Conservation (phyloP, 1,284 basidiomycete species). For the Rhodofomes roseus region DNA sequence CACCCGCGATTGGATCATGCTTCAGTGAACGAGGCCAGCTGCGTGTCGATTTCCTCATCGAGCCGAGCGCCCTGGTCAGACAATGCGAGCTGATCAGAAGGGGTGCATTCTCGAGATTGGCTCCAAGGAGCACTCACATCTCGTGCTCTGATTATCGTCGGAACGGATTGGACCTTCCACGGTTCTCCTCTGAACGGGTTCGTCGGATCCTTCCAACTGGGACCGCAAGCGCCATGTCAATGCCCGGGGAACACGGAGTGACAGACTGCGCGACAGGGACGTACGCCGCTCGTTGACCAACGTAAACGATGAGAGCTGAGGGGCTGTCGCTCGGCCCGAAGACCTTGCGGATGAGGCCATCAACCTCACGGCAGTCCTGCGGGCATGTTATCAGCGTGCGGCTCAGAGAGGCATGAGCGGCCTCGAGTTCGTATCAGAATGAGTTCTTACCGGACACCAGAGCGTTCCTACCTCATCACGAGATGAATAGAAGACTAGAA, state of each 20-base stretch:
- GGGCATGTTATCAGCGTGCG: slow-evolving; percentile 16
- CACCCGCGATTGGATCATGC: neutral
- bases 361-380: slow-evolving; percentile 74
- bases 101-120: neutral
- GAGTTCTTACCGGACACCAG: slow-evolving; percentile 63
- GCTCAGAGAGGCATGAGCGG: neutral
- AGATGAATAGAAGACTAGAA: slow-evolving; percentile 66
- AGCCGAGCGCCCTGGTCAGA: slow-evolving; percentile 44
- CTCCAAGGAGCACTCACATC: slow-evolving; percentile 46
- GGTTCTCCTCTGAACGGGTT: slow-evolving; percentile 63
- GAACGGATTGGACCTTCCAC: slow-evolving; percentile 64
- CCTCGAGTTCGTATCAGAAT: slow-evolving; percentile 3
- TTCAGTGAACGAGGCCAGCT: slow-evolving; percentile 15
- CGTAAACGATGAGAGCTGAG: slow-evolving; percentile 66
- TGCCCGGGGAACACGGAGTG: neutral
- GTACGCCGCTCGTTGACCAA: slow-evolving; percentile 67
- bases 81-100: neutral
- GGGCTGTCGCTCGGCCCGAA: slow-evolving; percentile 55
- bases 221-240: slow-evolving; percentile 1
- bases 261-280: slow-evolving; percentile 24
- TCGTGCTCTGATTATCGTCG: slow-evolving; percentile 69
- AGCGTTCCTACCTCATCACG: slow-evolving; percentile 41
- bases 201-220: slow-evolving; percentile 63
- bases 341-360: slow-evolving; percentile 50
- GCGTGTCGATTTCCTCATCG: slow-evolving; percentile 33